These are phyloP conservation scores for Hyphodiscus sp. DNA, from an alignment of 2,329 filamentous ascomycete species.

Conservation along the genomic window DNA sequence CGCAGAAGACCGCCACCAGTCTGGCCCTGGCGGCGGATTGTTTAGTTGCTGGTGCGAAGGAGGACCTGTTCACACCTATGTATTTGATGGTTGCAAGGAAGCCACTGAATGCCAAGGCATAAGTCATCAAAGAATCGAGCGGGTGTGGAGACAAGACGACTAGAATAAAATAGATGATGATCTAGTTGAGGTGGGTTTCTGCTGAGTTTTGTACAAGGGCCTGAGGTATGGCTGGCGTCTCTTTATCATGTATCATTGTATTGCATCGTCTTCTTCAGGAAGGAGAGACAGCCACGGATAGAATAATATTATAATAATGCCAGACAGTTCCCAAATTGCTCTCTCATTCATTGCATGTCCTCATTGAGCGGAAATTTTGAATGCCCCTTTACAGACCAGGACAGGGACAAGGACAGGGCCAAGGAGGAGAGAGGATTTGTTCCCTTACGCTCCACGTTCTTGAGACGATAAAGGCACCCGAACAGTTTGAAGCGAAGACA, in stretches of 20 bases:
- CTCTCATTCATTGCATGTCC: not conserved
- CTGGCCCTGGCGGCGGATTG: conserved; percentile 76
- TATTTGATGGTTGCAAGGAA: conserved; percentile 93
- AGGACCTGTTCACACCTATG: conserved; percentile 96
- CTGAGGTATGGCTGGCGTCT: not conserved
- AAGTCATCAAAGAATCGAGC: not conserved
- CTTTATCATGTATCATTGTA: not conserved
- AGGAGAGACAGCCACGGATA: not conserved
- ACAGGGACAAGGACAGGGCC: too few relatives aligned
- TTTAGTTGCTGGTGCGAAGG: conserved; percentile 75
- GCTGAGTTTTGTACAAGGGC: not conserved
- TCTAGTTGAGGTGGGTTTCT: not conserved
- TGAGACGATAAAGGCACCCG: too few relatives aligned
- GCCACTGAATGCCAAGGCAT: conserved; percentile 38
- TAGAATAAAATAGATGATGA: not conserved
- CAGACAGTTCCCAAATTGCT: conserved; percentile 15
- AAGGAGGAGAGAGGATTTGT: too few relatives aligned
- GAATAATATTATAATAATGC: not conserved
- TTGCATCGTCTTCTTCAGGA: not conserved
- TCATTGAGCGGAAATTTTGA: too few relatives aligned
- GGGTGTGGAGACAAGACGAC: not conserved
- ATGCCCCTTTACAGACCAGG: too few relatives aligned
- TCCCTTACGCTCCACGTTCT: too few relatives aligned
- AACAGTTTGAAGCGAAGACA: too few relatives aligned
- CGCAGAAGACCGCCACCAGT: conserved; percentile 91